phyloP scores from a whole-genome alignment of 2,329 filamentous ascomycete species.

The Tolypocladium ovalisporum region DNA sequence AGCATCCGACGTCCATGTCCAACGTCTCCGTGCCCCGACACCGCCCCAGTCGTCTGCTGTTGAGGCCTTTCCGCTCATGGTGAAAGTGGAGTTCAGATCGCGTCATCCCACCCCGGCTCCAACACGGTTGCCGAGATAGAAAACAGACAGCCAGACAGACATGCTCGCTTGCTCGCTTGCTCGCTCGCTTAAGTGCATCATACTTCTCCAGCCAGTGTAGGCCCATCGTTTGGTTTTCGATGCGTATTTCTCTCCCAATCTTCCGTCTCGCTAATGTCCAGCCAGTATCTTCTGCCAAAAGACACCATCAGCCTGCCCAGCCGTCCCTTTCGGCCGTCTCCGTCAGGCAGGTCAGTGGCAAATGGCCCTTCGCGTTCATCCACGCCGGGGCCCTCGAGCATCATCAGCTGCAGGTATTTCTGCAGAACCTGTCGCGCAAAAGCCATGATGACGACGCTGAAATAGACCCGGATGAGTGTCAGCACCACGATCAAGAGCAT shows the following conservation, averaged over 20 bases:
- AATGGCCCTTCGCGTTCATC: constrained; percentile 56
- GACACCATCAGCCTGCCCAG: constrained; percentile 70
- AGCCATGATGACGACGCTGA: constrained; percentile 71
- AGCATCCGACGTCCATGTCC: neutral
- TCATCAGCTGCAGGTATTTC: constrained; percentile 41
- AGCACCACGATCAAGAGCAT: constrained; percentile 65
- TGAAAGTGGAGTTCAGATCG: constrained; percentile 7
- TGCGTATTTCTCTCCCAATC: constrained; percentile 56
- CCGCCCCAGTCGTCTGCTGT: neutral
- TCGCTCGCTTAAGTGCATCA: constrained; percentile 6
- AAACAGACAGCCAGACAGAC: neutral
- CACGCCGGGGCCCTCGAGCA: constrained; percentile 35
- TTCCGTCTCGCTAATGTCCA: constrained; percentile 55
- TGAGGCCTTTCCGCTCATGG: constrained; percentile 2
- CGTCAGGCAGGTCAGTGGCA: constrained; percentile 55
- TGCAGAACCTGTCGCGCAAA: constrained; percentile 70
- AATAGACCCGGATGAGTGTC: constrained; percentile 71
- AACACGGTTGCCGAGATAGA: neutral
- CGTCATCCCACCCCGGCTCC: constrained; percentile 6
- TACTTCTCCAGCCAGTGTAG: constrained; percentile 22
- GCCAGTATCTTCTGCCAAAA: constrained; percentile 69
- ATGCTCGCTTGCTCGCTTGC: neutral
- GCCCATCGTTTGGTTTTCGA: constrained; percentile 39
- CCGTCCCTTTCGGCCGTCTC: constrained; percentile 68
- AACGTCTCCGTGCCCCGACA: neutral